A percentile compares a stretch with the other conserved stretches of the same genome.
Conservation (phyloP, 371 early-diverging fungal species). For the Chytridium lagenaria region DNA sequence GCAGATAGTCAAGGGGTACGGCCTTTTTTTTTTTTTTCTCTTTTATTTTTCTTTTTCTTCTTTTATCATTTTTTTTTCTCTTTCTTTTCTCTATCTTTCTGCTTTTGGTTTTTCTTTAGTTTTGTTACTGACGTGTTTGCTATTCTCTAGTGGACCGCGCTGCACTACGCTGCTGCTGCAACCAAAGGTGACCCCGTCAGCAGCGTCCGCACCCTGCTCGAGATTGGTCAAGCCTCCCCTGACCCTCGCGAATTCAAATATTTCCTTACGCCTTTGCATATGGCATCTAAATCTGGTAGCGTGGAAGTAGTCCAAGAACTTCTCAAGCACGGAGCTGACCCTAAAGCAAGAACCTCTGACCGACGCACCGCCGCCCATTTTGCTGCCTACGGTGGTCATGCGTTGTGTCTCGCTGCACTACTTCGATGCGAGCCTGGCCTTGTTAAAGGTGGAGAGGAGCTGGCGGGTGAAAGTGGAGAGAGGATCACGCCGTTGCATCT, state of each 20-base stretch:
- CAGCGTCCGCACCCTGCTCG: constrained; percentile 25
- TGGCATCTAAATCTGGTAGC: constrained; percentile 36
- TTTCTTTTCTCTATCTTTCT: background rate
- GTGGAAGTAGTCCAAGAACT: constrained; percentile 14
- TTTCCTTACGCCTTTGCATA: constrained; percentile 32
- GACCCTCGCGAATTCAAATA: constrained; percentile 30
- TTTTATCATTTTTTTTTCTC: background rate
- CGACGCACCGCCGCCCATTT: constrained; percentile 28
- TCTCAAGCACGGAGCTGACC: constrained; percentile 22
- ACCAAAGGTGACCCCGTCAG: constrained; percentile 21
- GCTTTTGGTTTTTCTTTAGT: background rate
- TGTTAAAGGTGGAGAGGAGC: background rate
- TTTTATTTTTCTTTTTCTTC: background rate
- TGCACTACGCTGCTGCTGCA: constrained; percentile 35
- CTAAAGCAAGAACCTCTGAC: constrained; percentile 22
- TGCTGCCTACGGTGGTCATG: constrained; percentile 31
- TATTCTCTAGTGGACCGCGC: constrained; percentile 28
- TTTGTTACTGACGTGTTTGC: background rate
- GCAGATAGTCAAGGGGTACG: background rate
- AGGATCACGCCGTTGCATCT: constrained; percentile 29
- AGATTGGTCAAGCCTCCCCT: background rate
- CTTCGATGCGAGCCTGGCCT: constrained; percentile 6
- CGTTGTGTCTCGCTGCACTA: constrained; percentile 19
- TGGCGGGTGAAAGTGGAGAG: background rate
- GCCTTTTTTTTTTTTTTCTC: background rate